phyloP scores from a whole-genome alignment of 1,139 yeast genomes.

The Diutina sp. region DNA sequence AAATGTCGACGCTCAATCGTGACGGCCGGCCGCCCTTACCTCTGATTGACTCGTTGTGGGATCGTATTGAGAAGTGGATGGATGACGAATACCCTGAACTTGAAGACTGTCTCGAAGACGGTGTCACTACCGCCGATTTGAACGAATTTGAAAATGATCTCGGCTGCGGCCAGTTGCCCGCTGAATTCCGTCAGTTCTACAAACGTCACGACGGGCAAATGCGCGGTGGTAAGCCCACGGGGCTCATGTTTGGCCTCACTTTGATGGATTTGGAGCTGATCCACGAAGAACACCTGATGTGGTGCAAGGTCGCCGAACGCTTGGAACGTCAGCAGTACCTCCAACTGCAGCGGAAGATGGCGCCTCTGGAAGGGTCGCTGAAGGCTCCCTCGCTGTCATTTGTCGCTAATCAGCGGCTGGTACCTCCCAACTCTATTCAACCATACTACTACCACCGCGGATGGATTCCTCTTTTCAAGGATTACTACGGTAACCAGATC shows the following conservation, averaged over 20 bases:
- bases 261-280: slow-evolving; percentile 61
- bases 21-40: slow-evolving; percentile 60
- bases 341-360: slow-evolving; percentile 16
- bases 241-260: slow-evolving; percentile 59
- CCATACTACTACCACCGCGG: slow-evolving; percentile 42
- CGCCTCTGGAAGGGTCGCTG: slow-evolving; percentile 10
- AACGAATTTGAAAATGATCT: slow-evolving; percentile 67
- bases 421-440: slow-evolving; percentile 46
- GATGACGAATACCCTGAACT: slow-evolving; percentile 74
- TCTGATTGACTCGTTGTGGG: slow-evolving; percentile 60
- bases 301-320: slow-evolving; percentile 56
- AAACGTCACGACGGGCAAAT: slow-evolving; percentile 77
- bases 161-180: slow-evolving; percentile 50
- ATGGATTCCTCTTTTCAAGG: slow-evolving; percentile 51
- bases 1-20: slow-evolving; percentile 24
- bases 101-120: slow-evolving; percentile 55
- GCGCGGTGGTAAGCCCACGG: slow-evolving; percentile 63
- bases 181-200: slow-evolving; percentile 64
- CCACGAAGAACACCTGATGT: slow-evolving; percentile 55
- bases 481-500: slow-evolving; percentile 46
- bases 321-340: slow-evolving; percentile 29
- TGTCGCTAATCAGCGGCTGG: slow-evolving; percentile 38
- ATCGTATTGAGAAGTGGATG: slow-evolving; percentile 58
- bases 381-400: slow-evolving; percentile 15
- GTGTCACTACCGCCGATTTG: slow-evolving; percentile 65